These are phyloP conservation scores for Cercophora scortea DNA, from an alignment of 495 filamentous ascomycete genomes.

Conservation along the genomic window DNA sequence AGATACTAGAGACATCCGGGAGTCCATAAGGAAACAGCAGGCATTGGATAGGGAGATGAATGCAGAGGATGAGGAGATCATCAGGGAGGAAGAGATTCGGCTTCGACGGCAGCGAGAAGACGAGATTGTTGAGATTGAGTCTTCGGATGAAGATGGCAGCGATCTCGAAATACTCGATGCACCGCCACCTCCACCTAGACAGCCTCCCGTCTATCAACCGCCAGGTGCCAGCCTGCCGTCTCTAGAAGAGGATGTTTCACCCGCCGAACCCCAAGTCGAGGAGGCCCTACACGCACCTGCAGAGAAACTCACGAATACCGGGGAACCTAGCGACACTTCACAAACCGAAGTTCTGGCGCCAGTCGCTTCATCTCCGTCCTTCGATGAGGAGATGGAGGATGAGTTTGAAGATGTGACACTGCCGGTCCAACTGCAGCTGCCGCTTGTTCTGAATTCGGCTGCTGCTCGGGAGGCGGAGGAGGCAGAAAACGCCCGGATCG, in stretches of 20 bases:
- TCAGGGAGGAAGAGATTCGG: constrained; percentile 36
- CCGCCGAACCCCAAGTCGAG: no score
- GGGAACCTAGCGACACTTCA: neutral
- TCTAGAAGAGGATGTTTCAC: constrained; percentile 2
- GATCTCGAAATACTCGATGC: constrained; percentile 52
- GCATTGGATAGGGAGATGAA: constrained; percentile 37
- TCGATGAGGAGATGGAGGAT: constrained; percentile 22
- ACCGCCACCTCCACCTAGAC: constrained; percentile 16
- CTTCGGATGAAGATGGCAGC: constrained; percentile 38
- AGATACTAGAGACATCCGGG: constrained; percentile 44
- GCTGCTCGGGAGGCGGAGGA: neutral
- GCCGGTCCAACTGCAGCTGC: neutral
- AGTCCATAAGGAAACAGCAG: constrained; percentile 39
- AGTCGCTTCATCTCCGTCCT: constrained; percentile 2
- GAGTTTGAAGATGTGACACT: constrained; percentile 33
- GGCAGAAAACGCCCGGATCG: constrained; percentile 16
- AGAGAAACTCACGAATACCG: neutral
- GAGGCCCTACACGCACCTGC: neutral
- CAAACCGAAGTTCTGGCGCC: neutral
- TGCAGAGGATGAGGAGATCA: constrained; percentile 44
- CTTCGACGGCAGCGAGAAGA: constrained; percentile 20
- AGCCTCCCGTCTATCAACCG: neutral
- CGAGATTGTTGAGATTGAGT: constrained; percentile 35
- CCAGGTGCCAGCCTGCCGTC: constrained; percentile 12
- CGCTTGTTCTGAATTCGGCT: no score